phyloP scores from a whole-genome alignment of 225 moss, liverwort and hornwort species.

The Rhytidiadelphus loreus region DNA sequence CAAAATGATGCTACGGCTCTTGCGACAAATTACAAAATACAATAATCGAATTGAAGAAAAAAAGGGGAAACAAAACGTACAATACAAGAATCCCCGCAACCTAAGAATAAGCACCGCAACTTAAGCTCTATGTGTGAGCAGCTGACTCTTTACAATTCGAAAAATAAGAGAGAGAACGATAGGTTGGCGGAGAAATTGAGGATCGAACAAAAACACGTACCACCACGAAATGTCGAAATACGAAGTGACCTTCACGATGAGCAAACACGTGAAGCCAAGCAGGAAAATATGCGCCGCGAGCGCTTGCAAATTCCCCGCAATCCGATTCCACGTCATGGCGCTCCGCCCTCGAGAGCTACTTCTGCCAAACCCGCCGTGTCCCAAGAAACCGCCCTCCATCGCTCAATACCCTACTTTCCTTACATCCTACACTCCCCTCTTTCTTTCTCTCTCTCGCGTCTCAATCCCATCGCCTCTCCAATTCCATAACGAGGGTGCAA shows the following conservation, averaged over 20 bases:
- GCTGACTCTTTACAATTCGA: neutral
- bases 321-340: slow-evolving; percentile 63
- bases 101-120: neutral
- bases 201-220: slow-evolving; percentile 19
- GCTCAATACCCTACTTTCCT: neutral
- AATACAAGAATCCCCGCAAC: neutral
- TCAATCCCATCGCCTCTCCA: neutral
- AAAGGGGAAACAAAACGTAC: neutral
- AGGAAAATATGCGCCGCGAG: slow-evolving; percentile 66
- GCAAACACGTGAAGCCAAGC: slow-evolving; percentile 63
- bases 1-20: neutral
- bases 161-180: neutral
- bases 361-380: slow-evolving; percentile 1
- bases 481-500: neutral
- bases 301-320: slow-evolving; percentile 69
- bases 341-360: slow-evolving; percentile 11
- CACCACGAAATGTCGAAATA: slow-evolving; percentile 84
- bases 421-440: neutral
- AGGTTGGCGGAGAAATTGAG: neutral
- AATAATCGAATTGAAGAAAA: neutral
- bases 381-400: slow-evolving; percentile 19
- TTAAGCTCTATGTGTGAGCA: neutral
- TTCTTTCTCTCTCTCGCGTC: no score
- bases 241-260: slow-evolving; percentile 70
- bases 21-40: neutral